Evolutionary conservation across 2,329 filamentous ascomycete genomes (phyloP).

Genomic region (Pseudocercospora crystallina): DNA sequence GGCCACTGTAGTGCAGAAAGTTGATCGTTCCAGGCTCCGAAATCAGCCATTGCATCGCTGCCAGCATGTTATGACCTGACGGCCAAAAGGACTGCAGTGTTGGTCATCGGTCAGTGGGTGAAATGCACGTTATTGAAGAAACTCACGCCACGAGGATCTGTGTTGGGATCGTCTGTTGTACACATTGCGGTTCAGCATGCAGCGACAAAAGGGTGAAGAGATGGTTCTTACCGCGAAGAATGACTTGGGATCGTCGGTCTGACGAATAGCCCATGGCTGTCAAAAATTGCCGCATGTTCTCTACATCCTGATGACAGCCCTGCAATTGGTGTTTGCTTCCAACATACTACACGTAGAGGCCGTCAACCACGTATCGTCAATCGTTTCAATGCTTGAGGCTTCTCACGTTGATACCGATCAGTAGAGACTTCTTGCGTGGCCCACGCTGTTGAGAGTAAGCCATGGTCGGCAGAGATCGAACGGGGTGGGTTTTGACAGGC

Average conservation of each 20-base stretch:
- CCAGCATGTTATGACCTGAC: constrained; percentile 39
- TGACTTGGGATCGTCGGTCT: constrained; percentile 39
- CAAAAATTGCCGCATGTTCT: constrained; percentile 50
- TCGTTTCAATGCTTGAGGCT: too few relatives aligned
- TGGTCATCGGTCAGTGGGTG: not conserved
- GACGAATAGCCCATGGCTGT: constrained; percentile 43
- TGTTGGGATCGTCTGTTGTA: constrained; percentile 2
- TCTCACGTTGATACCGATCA: constrained; percentile 55
- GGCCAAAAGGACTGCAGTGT: constrained; percentile 32
- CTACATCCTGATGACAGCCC: constrained; percentile 49
- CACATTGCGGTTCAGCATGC: too few relatives aligned
- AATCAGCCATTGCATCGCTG: constrained; percentile 60
- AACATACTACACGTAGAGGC: not conserved
- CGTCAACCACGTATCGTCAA: too few relatives aligned
- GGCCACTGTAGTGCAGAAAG: constrained; percentile 61
- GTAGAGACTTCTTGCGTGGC: constrained; percentile 45
- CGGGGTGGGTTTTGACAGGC: not conserved
- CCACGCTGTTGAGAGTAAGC: constrained; percentile 5
- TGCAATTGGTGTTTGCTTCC: constrained; percentile 41
- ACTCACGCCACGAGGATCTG: constrained; percentile 28
- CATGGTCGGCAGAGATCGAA: not conserved
- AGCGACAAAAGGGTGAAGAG: too few relatives aligned
- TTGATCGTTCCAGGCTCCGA: constrained; percentile 52
- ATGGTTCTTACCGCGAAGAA: not conserved
- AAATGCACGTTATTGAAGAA: not conserved